phyloP scores from a whole-genome alignment of 306 rosid genomes.

The Delonix regia region DNA sequence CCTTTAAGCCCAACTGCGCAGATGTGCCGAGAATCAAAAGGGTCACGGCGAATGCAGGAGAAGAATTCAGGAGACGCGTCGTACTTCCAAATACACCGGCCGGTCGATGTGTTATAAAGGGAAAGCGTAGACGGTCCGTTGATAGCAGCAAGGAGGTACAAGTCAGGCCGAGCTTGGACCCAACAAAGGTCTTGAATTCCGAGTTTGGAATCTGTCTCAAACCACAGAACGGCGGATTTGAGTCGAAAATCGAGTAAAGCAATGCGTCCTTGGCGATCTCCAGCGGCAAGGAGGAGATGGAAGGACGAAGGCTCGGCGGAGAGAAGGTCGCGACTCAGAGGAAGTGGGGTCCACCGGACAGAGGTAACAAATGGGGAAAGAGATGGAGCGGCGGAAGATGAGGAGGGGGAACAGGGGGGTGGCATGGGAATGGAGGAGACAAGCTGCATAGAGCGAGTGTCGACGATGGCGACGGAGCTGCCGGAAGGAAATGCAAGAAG shows the following conservation, averaged over 20 bases:
- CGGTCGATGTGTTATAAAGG: constrained; percentile 61
- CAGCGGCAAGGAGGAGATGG: constrained; percentile 94
- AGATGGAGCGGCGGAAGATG: constrained; percentile 41
- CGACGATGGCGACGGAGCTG: constrained; percentile 82
- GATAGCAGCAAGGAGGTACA: constrained; percentile 66
- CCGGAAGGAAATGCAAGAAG: constrained; percentile 93
- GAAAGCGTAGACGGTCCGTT: constrained; percentile 76
- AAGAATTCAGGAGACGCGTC: constrained; percentile 80
- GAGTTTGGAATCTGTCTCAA: constrained; percentile 64
- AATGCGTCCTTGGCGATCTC: constrained; percentile 93
- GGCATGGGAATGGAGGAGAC: constrained; percentile 79
- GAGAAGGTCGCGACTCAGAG: constrained; percentile 79
- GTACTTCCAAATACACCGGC: constrained; percentile 89
- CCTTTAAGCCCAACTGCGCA: constrained; percentile 85
- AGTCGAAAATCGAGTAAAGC: constrained; percentile 75
- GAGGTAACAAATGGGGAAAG: constrained; percentile 90
- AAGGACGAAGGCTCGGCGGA: constrained; percentile 84
- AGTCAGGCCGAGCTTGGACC: constrained; percentile 76
- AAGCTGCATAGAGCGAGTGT: constrained; percentile 80
- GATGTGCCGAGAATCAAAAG: constrained; percentile 85
- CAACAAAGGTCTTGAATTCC: constrained; percentile 91
- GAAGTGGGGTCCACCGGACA: constrained; percentile 84
- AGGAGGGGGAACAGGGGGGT: constrained; percentile 50
- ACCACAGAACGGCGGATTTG: constrained; percentile 68
- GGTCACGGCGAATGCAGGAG: constrained; percentile 88